phyloP scores from a whole-genome alignment of 2,329 filamentous ascomycete species.

The Ophiostoma ulmi region DNA sequence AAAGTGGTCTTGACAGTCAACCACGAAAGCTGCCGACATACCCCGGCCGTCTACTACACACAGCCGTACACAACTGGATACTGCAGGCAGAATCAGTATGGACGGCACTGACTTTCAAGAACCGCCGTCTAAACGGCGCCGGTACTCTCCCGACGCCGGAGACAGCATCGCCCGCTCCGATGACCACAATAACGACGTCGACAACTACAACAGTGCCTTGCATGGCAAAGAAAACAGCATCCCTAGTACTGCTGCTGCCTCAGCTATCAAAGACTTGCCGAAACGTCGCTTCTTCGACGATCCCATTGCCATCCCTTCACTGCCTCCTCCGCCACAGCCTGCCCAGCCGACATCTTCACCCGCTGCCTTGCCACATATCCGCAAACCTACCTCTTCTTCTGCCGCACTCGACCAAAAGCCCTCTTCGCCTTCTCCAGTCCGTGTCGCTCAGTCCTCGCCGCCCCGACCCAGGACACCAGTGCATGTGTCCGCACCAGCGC shows the following conservation, averaged over 20 bases:
- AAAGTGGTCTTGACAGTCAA: neutral
- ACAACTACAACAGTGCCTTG: neutral
- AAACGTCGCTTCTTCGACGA: conserved; percentile 43
- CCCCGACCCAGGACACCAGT: conserved; percentile 4
- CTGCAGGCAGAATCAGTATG: conserved; percentile 31
- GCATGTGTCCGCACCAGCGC: neutral
- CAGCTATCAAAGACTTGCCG: neutral
- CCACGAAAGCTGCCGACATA: neutral
- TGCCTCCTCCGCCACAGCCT: conserved; percentile 11
- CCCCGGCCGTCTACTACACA: neutral
- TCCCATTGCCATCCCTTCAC: conserved; percentile 18
- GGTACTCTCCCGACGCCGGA: conserved; percentile 26
- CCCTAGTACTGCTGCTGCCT: conserved; percentile 34
- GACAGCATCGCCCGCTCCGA: neutral
- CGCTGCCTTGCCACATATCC: conserved; percentile 12
- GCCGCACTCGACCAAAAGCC: neutral
- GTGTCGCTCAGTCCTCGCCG: conserved; percentile 16
- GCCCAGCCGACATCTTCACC: conserved; percentile 15
- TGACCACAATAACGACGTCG: conserved; percentile 8
- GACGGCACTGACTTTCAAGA: conserved; percentile 36
- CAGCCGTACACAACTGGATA: neutral
- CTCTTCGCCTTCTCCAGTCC: conserved; percentile 13
- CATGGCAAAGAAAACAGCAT: conserved; percentile 24
- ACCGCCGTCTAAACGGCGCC: conserved; percentile 36
- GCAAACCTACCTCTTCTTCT: conserved; percentile 11